Conservation (phyloP, 2,329 filamentous ascomycete species). For the Trichoderma lentiforme region DNA sequence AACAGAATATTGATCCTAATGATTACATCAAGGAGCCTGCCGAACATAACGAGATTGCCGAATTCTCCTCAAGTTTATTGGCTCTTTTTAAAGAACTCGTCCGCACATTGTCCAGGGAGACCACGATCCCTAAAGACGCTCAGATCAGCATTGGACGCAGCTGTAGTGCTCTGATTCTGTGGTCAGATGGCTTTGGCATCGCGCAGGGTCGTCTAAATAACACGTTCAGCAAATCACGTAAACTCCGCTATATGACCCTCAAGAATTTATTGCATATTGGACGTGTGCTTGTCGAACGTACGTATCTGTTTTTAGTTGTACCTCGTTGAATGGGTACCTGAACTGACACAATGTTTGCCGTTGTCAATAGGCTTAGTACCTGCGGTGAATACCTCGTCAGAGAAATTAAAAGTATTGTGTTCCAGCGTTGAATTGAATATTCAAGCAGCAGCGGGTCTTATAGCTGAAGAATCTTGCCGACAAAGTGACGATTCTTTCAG, state of each 20-base stretch:
- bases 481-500: neutral
- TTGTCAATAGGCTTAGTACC: neutral
- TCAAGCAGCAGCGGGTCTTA: neutral
- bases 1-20: neutral
- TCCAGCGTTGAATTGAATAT: neutral
- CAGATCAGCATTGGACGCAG: neutral
- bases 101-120: neutral
- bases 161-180: neutral
- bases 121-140: neutral
- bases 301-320: neutral
- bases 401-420: neutral
- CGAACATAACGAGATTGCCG: neutral
- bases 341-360: neutral
- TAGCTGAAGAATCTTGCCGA: neutral
- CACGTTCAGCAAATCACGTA: neutral
- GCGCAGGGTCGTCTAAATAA: neutral
- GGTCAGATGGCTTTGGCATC: neutral
- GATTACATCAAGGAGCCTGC: neutral
- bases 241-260: neutral
- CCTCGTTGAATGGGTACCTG: too few species aligned
- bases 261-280: neutral
- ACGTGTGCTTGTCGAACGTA: neutral
- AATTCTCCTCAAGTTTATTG: neutral
- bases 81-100: neutral
- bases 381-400: neutral